These are phyloP conservation scores for Filobasidium floriforme DNA, from an alignment of 768 basidiomycete genomes.

Conservation along the genomic window DNA sequence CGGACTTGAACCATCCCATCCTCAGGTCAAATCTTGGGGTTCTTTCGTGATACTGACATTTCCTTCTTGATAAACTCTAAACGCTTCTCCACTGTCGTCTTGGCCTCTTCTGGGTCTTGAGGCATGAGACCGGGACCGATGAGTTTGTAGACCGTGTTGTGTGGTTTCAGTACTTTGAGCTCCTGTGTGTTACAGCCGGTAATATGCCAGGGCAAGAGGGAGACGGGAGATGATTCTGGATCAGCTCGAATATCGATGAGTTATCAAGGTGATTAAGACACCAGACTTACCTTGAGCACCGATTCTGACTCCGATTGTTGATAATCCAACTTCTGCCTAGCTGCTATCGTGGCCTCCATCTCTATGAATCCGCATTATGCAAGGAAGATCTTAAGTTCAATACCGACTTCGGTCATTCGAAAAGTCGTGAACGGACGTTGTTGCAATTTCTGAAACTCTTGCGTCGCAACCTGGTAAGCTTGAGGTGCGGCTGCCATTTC, in stretches of 20 bases:
- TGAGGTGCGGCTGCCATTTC: constrained; percentile 1
- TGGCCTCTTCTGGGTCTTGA: constrained; percentile 81
- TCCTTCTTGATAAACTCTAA: constrained; percentile 80
- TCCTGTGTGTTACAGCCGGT: constrained; percentile 55
- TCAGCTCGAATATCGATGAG: neutral
- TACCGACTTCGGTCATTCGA: too few species aligned
- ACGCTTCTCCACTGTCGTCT: constrained; percentile 77
- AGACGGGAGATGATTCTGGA: constrained; percentile 1
- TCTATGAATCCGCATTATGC: too few species aligned
- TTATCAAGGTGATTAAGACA: neutral
- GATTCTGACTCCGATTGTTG: constrained; percentile 85
- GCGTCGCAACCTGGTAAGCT: constrained; percentile 58
- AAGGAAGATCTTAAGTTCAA: too few species aligned
- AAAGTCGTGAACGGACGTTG: constrained; percentile 38
- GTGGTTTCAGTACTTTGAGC: constrained; percentile 62
- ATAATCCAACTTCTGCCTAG: constrained; percentile 76
- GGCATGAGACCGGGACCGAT: constrained; percentile 83
- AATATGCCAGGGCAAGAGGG: neutral
- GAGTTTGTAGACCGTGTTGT: constrained; percentile 80
- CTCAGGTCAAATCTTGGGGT: too few species aligned
- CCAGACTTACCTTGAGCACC: constrained; percentile 66
- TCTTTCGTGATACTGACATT: too few species aligned
- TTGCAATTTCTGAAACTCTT: constrained; percentile 75
- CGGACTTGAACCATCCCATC: too few species aligned
- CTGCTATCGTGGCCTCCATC: constrained; percentile 64